A percentile compares a stretch with the other conserved stretches of the same genome.
Conservation (phyloP, 768 basidiomycete genomes). For the Rhodocollybia butyracea region DNA sequence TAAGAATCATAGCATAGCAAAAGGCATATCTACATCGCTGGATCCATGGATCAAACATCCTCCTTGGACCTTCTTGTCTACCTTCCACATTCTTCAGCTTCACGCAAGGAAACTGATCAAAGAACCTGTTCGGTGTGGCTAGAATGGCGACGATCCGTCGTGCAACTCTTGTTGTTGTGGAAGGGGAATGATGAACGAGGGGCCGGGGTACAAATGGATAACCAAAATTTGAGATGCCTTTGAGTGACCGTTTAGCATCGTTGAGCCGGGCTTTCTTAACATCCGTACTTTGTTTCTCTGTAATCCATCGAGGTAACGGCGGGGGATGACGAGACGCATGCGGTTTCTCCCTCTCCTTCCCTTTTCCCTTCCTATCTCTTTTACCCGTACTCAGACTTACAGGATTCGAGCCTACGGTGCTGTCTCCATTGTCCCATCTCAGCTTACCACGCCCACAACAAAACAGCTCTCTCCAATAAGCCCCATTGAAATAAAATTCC, state of each 20-base stretch:
- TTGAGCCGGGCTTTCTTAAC: constrained; percentile 40
- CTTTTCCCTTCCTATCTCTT: constrained; percentile 19
- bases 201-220: constrained; percentile 62
- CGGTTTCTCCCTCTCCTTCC: constrained; percentile 19
- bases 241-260: constrained; percentile 40
- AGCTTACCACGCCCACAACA: constrained; percentile 26
- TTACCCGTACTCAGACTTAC: constrained; percentile 4
- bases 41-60: constrained; percentile 58
- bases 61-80: constrained; percentile 38
- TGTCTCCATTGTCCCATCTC: constrained; percentile 5
- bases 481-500: constrained; percentile 43
- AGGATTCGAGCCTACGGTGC: too few relatives aligned
- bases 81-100: constrained; percentile 40
- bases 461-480: constrained; percentile 34
- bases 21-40: constrained; percentile 57
- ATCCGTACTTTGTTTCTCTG: constrained; percentile 41
- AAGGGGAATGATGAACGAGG: constrained; percentile 24
- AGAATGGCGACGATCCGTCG: constrained; percentile 31
- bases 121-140: constrained; percentile 39
- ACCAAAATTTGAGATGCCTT: constrained; percentile 48
- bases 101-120: constrained; percentile 43
- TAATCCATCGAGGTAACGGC: constrained; percentile 39
- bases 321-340: constrained; percentile 14
- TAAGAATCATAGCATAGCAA: constrained; percentile 31
- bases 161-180: constrained; percentile 9